phyloP scores from a whole-genome alignment of 2,329 filamentous ascomycete species.

The Ophiostoma quercus region DNA sequence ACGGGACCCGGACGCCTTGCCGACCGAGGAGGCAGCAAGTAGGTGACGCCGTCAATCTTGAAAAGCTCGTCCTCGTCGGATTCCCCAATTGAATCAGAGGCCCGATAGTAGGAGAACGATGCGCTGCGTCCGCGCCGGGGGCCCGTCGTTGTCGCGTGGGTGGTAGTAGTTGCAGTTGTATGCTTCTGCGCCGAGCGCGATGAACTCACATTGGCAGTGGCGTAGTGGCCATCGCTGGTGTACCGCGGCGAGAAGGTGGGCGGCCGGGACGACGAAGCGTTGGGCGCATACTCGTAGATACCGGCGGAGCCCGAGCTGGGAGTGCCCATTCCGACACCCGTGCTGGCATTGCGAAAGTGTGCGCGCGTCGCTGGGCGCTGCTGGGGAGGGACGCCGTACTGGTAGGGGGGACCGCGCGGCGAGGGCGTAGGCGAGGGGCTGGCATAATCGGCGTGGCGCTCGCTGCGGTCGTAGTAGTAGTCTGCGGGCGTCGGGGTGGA shows the following conservation, averaged over 20 bases:
- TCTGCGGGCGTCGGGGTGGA: slow-evolving; percentile 43
- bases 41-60: slow-evolving; percentile 50
- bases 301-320: slow-evolving; percentile 35
- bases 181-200: slow-evolving; percentile 43
- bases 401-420: slow-evolving; percentile 44
- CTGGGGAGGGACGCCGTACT: slow-evolving; percentile 36
- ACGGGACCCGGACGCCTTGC: slow-evolving; percentile 32
- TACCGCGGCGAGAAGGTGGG: slow-evolving; percentile 55
- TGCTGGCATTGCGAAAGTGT: slow-evolving; percentile 44
- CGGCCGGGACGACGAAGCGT: slow-evolving; percentile 39
- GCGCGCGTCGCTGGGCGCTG: slow-evolving; percentile 52
- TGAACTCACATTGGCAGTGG: slow-evolving; percentile 61
- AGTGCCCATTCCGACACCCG: slow-evolving; percentile 30
- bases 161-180: slow-evolving; percentile 16
- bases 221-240: slow-evolving; percentile 58
- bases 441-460: slow-evolving; percentile 37
- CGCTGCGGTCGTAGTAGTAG: slow-evolving; percentile 47
- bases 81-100: slow-evolving; percentile 55
- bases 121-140: slow-evolving; percentile 50
- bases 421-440: slow-evolving; percentile 55
- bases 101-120: slow-evolving; percentile 53
- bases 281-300: slow-evolving; percentile 37
- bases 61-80: slow-evolving; percentile 59
- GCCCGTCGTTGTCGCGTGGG: slow-evolving; percentile 39
- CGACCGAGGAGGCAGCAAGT: slow-evolving; percentile 49